Percentiles rank a stretch among this genome's conserved stretches.
These are phyloP conservation scores for Nematodospora valgi DNA, from an alignment of 805 yeast genomes.

Conservation along the genomic window DNA sequence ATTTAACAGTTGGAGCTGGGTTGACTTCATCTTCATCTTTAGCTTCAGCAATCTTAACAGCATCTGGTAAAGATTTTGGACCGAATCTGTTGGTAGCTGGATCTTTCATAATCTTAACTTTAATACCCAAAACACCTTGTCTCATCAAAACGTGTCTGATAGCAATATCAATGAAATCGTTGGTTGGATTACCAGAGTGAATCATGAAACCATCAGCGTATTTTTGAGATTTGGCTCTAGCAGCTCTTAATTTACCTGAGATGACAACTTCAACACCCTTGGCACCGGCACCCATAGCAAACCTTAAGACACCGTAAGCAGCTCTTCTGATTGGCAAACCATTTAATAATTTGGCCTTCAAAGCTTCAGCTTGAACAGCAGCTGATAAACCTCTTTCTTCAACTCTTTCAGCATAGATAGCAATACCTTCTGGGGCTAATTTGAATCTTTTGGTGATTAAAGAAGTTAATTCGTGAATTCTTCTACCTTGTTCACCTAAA, in stretches of 20 bases:
- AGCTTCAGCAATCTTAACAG: conserved; percentile 88
- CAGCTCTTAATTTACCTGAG: conserved; percentile 99
- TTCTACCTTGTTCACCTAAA: conserved; percentile 99
- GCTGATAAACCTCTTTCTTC: conserved; percentile 99
- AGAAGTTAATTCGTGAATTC: conserved; percentile 97
- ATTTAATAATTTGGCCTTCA: conserved; percentile 94
- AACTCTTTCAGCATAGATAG: conserved; percentile 97
- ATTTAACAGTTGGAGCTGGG: conserved; percentile 78
- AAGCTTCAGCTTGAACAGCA: conserved; percentile 99
- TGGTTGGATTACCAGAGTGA: conserved; percentile 99
- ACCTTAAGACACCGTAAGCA: conserved; percentile 99
- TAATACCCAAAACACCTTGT: conserved; percentile 99
- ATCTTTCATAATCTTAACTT: conserved; percentile 99
- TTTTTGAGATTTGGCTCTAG: conserved; percentile 99
- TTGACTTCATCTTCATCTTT: conserved; percentile 82
- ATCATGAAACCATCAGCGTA: conserved; percentile 99
- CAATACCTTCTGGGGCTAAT: conserved; percentile 88
- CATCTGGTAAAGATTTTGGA: conserved; percentile 93
- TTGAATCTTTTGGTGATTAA: conserved; percentile 98
- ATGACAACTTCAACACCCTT: conserved; percentile 99
- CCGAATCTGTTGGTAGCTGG: conserved; percentile 83
- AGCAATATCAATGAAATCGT: conserved; percentile 97
- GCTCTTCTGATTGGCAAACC: conserved; percentile 99
- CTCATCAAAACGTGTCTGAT: conserved; percentile 99
- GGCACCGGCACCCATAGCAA: conserved; percentile 99